These are phyloP conservation scores for Pseudocercospora eumusae DNA, from an alignment of 2,329 filamentous ascomycete genomes.

Conservation along the genomic window DNA sequence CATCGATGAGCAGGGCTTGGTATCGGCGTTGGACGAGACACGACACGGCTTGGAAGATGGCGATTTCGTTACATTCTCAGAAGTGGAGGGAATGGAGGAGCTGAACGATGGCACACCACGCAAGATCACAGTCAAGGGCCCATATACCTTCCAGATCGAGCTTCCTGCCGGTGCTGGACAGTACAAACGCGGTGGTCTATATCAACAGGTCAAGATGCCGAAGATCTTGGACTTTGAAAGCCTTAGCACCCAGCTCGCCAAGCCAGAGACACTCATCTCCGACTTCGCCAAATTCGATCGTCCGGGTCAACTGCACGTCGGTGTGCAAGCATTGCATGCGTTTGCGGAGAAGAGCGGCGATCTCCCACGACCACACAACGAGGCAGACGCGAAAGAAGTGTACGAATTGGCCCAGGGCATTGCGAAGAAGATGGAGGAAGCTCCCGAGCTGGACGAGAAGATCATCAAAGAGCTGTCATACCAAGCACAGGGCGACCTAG, in stretches of 20 bases:
- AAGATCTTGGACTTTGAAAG: conserved; percentile 88
- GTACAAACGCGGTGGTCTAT: conserved; percentile 86
- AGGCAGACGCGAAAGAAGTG: conserved; percentile 77
- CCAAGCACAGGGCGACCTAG: conserved; percentile 88
- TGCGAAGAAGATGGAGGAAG: conserved; percentile 65
- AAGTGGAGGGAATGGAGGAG: conserved; percentile 87
- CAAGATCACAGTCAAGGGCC: conserved; percentile 89
- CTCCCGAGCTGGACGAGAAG: conserved; percentile 86
- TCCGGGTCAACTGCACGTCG: conserved; percentile 85
- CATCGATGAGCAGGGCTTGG: conserved; percentile 85
- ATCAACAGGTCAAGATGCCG: conserved; percentile 97
- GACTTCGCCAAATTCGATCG: conserved; percentile 98
- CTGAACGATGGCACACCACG: conserved; percentile 81
- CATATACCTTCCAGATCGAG: conserved; percentile 96
- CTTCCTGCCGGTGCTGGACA: conserved; percentile 84
- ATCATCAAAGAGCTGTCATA: conserved; percentile 90
- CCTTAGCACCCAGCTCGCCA: conserved; percentile 74
- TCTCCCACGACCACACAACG: conserved; percentile 79
- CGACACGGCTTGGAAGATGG: conserved; percentile 94
- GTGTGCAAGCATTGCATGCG: conserved; percentile 86
- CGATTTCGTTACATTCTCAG: conserved; percentile 92
- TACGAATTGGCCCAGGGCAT: conserved; percentile 74
- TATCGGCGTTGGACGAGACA: conserved; percentile 91
- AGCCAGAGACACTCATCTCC: conserved; percentile 85
- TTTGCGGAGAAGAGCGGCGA: conserved; percentile 74